Base-by-base conservation (phyloP, 208 protist genomes). In the Trypanosomatidae sp. region DNA sequence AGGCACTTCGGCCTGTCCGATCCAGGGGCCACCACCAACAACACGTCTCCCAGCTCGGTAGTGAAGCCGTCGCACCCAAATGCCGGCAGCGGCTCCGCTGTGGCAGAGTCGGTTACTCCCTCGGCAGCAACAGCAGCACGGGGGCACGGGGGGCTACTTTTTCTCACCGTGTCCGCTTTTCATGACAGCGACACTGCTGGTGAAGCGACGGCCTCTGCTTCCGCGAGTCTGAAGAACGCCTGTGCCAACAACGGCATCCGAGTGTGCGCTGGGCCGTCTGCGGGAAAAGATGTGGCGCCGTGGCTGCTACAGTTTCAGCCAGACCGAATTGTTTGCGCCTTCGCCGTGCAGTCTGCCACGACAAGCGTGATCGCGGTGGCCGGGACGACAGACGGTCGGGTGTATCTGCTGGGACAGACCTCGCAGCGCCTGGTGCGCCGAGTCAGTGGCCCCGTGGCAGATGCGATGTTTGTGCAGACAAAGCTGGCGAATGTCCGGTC, bases 361-460 rank as follows among this genome's bases (percentile, higher is more conserved):
- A 69, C 82, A n/a, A 64, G 44, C 50, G 79, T 83, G 22, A 72
- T 74, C n/a, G 86, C 79, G 2, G 91, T 87, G 4, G 73, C 85
- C 30, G 91, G 91, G 59, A 88, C 83, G 7, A 88, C 79, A 13
- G 87, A 91, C 62, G 91, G 91, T 1, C 81, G 82, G 17, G 56
- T 96, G 4, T 73, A 84, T 65, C 41, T 94, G 41, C 62, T 96
- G 10, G 59, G 70, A 28, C 33, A 28, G 1, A 69, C 74, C 36
- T 71, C 77, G 28, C 55, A 47, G 17, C 80, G 77, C 22, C 58
- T 84, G 12, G 76, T 84, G 25, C 78, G 82, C 19, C 88, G 84
- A 6, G 80, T 91, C 30, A 79, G 82, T 22, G 91, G 91, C 8
- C 91, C 91, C 15, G 84, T 96, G 62, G 82, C 84, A 8, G 91